Evolutionary conservation across 352 stramenopile genomes (phyloP).

Genomic region (Chrysophaeum taylorii): DNA sequence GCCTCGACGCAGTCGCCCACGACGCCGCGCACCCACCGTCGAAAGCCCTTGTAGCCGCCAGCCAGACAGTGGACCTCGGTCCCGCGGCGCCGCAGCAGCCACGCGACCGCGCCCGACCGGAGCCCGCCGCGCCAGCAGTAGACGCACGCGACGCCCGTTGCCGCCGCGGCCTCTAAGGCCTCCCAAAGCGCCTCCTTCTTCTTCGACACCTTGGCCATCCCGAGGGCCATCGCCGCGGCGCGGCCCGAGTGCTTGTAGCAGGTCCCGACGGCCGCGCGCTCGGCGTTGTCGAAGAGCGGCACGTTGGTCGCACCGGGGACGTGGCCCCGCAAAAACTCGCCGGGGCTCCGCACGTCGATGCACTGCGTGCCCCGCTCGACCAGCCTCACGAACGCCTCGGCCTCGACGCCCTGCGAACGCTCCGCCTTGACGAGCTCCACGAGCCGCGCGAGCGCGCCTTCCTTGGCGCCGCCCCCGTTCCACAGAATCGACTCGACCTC

Average conservation of each 20-base stretch:
- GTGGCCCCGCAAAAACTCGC: slow-evolving; percentile 19
- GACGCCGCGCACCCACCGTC: not conserved
- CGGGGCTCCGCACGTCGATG: slow-evolving; percentile 21
- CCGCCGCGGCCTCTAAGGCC: not conserved
- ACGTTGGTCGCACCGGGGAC: slow-evolving; percentile 14
- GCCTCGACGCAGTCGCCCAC: too few relatives aligned
- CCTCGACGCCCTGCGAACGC: not conserved
- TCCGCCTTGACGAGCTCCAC: not conserved
- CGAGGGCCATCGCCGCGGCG: slow-evolving; percentile 17
- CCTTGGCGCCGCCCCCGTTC: not conserved
- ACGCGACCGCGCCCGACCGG: slow-evolving; percentile 3
- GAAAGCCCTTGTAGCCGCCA: slow-evolving; percentile 23
- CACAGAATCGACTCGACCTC: not conserved
- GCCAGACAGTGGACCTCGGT: not conserved
- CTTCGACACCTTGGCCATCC: not conserved
- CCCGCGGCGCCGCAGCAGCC: slow-evolving; percentile 3
- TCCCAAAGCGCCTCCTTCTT: not conserved
- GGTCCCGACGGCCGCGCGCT: slow-evolving; percentile 19
- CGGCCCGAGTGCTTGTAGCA: slow-evolving; percentile 23
- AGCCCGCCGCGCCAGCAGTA: slow-evolving; percentile 26
- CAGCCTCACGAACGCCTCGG: not conserved
- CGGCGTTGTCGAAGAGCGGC: slow-evolving; percentile 21
- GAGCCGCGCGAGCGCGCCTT: not conserved
- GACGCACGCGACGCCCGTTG: not conserved
- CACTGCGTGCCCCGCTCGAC: not conserved